A percentile compares a stretch with the other conserved stretches of the same genome.
Conservation (phyloP, 306 rosid species). For the Vigna angularis region DNA sequence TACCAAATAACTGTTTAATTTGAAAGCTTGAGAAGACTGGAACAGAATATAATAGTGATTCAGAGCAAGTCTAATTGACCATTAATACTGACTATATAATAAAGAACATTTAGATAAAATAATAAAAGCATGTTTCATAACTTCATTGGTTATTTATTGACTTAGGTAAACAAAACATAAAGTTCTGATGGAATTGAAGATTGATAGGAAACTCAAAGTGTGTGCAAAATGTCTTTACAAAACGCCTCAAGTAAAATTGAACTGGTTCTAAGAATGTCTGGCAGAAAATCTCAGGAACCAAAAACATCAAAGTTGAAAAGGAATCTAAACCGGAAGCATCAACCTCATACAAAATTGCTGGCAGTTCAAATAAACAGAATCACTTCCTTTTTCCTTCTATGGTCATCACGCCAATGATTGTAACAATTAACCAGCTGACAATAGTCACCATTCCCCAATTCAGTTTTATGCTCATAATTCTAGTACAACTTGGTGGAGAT, state of each 20-base stretch:
- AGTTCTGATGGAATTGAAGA: constrained; percentile 21
- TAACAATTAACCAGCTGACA: constrained; percentile 28
- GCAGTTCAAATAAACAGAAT: constrained; percentile 11
- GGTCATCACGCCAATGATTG: constrained; percentile 23
- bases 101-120: constrained; percentile 4
- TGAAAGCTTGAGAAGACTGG: not conserved
- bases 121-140: constrained; percentile 3
- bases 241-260: constrained; percentile 11
- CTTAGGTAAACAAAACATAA: not conserved
- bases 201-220: constrained; percentile 14
- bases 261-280: not conserved
- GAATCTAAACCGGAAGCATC: not conserved
- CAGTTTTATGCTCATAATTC: constrained; percentile 39
- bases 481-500: constrained; percentile 32
- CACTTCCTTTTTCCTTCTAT: constrained; percentile 18
- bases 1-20: too few relatives aligned
- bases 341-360: constrained; percentile 29
- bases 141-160: constrained; percentile 2
- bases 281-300: not conserved
- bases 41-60: not conserved
- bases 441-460: constrained; percentile 20
- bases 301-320: not conserved
- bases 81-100: not conserved
- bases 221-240: not conserved
- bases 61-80: not conserved